Conservation (phyloP, 2,329 filamentous ascomycete species). For the Cladobotryum mycophilum region DNA sequence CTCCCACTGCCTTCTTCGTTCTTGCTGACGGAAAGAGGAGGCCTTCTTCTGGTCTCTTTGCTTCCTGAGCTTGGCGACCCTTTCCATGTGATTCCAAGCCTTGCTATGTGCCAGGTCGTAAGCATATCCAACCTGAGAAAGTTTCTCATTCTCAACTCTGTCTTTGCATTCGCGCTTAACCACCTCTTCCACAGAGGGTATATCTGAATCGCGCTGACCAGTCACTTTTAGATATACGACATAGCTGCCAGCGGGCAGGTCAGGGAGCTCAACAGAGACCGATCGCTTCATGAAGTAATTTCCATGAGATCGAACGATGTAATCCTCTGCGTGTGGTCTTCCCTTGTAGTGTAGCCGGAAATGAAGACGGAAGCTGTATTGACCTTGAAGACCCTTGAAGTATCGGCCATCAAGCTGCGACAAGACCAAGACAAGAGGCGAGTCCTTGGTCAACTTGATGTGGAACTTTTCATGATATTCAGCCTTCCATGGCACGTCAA, state of each 20-base stretch:
- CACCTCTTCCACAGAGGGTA: constrained; percentile 48
- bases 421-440: constrained; percentile 53
- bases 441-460: constrained; percentile 48
- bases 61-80: constrained; percentile 43
- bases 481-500: constrained; percentile 56
- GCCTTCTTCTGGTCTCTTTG: constrained; percentile 45
- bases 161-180: constrained; percentile 44
- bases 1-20: constrained; percentile 45
- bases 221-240: constrained; percentile 51
- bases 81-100: constrained; percentile 44
- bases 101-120: constrained; percentile 58
- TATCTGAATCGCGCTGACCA: constrained; percentile 38
- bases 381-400: constrained; percentile 54
- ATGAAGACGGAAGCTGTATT: constrained; percentile 47
- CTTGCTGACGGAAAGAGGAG: constrained; percentile 37
- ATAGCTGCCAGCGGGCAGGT: constrained; percentile 51
- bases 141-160: constrained; percentile 49
- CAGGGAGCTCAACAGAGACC: constrained; percentile 50
- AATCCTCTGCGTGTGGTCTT: constrained; percentile 48
- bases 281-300: constrained; percentile 54
- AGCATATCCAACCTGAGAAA: constrained; percentile 50
- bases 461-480: constrained; percentile 58
- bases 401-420: constrained; percentile 58
- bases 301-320: constrained; percentile 53
- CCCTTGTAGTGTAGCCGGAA: constrained; percentile 45